phyloP scores from a whole-genome alignment of 2,329 filamentous ascomycete species.

The Lachnellula willkommii region DNA sequence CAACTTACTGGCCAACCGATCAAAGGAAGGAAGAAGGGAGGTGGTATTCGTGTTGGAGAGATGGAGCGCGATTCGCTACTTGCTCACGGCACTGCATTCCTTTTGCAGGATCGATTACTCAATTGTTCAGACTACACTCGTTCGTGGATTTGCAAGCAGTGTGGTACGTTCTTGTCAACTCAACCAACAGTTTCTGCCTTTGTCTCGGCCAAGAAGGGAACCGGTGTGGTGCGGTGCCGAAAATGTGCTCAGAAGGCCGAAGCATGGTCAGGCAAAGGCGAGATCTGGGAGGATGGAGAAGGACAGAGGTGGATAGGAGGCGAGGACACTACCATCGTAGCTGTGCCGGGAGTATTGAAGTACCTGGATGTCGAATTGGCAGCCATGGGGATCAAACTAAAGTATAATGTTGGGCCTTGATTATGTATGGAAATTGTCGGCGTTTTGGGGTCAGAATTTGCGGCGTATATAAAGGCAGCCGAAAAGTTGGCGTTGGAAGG shows the following conservation, averaged over 20 bases:
- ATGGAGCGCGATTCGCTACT: conserved; percentile 97
- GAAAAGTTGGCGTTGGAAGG: not conserved
- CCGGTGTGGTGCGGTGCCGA: conserved; percentile 70
- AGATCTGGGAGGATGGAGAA: conserved; percentile 89
- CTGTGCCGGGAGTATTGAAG: conserved; percentile 86
- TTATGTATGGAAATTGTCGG: not conserved
- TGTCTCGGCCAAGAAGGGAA: conserved; percentile 58
- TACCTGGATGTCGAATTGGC: conserved; percentile 93
- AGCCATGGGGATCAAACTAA: conserved; percentile 93
- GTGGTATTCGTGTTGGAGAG: conserved; percentile 97
- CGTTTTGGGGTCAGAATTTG: not conserved
- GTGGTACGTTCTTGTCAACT: conserved; percentile 85
- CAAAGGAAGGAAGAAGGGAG: conserved; percentile 92
- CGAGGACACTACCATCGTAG: conserved; percentile 84
- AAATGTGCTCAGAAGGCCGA: conserved; percentile 56
- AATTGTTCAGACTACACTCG: conserved; percentile 94
- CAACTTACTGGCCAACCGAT: conserved; percentile 90
- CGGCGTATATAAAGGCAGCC: not conserved
- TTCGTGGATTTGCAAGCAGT: conserved; percentile 82
- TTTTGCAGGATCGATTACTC: conserved; percentile 90
- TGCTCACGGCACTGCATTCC: conserved; percentile 89
- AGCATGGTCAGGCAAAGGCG: conserved; percentile 48
- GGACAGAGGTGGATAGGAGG: conserved; percentile 82
- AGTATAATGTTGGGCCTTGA: conserved; percentile 65
- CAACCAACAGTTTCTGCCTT: conserved; percentile 70